Conservation (phyloP, 768 basidiomycete genomes). For the Termitomyces sp. region DNA sequence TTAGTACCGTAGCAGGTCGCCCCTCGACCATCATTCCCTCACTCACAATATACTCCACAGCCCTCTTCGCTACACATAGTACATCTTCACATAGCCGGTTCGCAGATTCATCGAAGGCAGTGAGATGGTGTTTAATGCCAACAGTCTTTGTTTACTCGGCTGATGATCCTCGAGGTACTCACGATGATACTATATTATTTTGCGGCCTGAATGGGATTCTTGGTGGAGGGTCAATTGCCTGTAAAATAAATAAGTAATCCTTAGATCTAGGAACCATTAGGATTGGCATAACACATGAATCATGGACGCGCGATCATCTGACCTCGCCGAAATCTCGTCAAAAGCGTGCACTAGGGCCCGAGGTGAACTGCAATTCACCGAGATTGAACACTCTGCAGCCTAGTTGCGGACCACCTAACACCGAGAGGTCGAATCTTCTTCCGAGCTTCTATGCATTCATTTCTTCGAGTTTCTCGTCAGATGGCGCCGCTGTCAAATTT, state of each 20-base stretch:
- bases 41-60: conserved; percentile 4
- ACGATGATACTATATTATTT: background rate
- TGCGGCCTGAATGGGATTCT: background rate
- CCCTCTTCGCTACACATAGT: background rate
- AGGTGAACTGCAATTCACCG: background rate
- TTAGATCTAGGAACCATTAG: conserved; percentile 13
- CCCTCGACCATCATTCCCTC: conserved; percentile 2
- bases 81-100: background rate
- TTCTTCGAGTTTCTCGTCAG: background rate
- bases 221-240: conserved; percentile 2
- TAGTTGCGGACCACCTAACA: too few species aligned
- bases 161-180: background rate
- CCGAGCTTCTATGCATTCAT: background rate
- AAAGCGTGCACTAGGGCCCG: too few species aligned
- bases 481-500: background rate
- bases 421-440: background rate
- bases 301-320: conserved; percentile 13
- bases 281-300: conserved; percentile 7
- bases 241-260: background rate
- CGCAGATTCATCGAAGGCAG: conserved; percentile 2
- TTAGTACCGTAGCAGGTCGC: conserved; percentile 4
- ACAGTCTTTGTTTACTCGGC: background rate
- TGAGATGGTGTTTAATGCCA: background rate
- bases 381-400: too few species aligned
- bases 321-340: conserved; percentile 10